phyloP scores from a whole-genome alignment of 306 rosid species.

The Trifolium repens region DNA sequence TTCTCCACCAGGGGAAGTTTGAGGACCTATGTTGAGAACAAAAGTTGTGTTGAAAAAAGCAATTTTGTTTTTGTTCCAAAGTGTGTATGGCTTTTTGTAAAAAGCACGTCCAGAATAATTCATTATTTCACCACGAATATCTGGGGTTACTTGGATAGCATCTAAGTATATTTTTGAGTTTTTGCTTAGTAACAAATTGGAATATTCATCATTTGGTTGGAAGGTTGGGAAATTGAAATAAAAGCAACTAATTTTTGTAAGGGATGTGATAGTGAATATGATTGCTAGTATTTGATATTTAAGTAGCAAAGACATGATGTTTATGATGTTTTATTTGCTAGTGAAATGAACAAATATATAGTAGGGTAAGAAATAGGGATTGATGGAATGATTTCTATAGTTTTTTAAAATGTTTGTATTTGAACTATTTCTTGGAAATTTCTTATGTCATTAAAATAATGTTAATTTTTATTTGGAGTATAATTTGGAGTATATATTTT shows the following conservation, averaged over 20 bases:
- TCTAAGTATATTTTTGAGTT: constrained; percentile 23
- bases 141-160: constrained; percentile 57
- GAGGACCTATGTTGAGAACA: constrained; percentile 19
- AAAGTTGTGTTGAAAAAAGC: constrained; percentile 52
- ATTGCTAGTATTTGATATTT: constrained; percentile 22
- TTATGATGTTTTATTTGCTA: not conserved
- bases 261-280: constrained; percentile 27
- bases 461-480: not conserved
- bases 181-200: not conserved
- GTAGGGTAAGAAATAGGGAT: not conserved
- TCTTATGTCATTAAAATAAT: not conserved
- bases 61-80: constrained; percentile 38
- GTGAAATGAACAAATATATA: not conserved
- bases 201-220: not conserved
- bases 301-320: constrained; percentile 17
- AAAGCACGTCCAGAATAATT: constrained; percentile 47
- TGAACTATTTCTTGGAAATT: constrained; percentile 4
- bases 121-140: not conserved
- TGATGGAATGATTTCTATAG: not conserved
- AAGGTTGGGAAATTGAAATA: constrained; percentile 46
- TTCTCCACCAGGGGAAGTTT: constrained; percentile 50
- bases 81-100: constrained; percentile 31
- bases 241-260: constrained; percentile 30
- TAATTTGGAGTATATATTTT: not conserved
- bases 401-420: not conserved